Evolutionary conservation across 441 rosid genomes (phyloP).

Genomic region (Erysimum cheiri): DNA sequence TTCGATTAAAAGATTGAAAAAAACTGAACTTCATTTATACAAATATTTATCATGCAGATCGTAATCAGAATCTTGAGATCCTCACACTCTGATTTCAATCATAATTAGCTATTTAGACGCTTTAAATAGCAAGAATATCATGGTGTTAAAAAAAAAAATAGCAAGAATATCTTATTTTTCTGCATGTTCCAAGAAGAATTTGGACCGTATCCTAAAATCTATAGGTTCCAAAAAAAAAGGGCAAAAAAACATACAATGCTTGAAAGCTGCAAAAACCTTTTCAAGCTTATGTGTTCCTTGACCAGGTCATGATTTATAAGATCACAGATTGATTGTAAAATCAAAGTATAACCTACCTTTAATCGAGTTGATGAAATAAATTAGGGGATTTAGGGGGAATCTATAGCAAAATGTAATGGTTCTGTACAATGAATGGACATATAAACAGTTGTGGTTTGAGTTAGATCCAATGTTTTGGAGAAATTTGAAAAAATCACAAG

Average conservation of each 20-base stretch:
- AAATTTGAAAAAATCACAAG: slow-evolving; percentile 53
- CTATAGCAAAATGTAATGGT: slow-evolving; percentile 33
- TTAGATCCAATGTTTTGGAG: slow-evolving; percentile 35
- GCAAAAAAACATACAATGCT: too few species aligned
- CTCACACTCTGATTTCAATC: too few species aligned
- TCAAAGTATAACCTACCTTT: neutral
- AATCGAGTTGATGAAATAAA: neutral
- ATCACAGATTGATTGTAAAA: neutral
- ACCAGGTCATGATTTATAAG: neutral
- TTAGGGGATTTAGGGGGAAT: neutral
- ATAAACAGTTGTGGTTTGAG: slow-evolving; percentile 33
- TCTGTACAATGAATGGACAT: slow-evolving; percentile 46
- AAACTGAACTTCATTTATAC: too few species aligned
- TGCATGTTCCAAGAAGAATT: neutral
- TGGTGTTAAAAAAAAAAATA: too few species aligned
- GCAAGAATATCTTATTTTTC: neutral
- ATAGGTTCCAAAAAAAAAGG: too few species aligned
- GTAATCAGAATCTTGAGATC: neutral
- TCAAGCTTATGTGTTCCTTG: neutral
- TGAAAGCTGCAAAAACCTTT: neutral
- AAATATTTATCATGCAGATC: neutral
- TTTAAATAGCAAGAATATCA: neutral
- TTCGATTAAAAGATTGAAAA: too few species aligned
- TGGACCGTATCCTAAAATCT: too few species aligned
- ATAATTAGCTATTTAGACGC: neutral